phyloP scores from a whole-genome alignment of 352 stramenopile genomes.

The Pythium guiyangense region DNA sequence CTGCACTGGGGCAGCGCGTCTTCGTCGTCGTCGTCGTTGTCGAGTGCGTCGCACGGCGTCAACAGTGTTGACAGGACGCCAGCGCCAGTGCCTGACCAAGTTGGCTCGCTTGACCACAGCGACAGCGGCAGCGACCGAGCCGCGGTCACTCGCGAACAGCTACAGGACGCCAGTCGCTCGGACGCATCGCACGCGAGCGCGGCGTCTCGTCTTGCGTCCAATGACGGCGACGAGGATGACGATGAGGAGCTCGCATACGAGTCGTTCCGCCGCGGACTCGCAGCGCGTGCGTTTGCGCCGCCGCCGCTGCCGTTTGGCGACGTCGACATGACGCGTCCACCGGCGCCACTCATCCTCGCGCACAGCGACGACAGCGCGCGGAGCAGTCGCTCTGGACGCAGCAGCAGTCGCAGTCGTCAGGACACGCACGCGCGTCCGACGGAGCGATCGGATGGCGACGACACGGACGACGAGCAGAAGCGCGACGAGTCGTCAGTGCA shows the following conservation, averaged over 20 bases:
- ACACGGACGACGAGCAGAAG: constrained; percentile 26
- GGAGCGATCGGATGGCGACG: background rate
- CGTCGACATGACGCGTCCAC: constrained; percentile 40
- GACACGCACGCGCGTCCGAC: background rate
- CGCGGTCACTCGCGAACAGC: too few relatives aligned
- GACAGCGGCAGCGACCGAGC: background rate
- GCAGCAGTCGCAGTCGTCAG: constrained; percentile 2
- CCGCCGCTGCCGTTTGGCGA: constrained; percentile 22
- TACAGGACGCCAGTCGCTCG: too few relatives aligned
- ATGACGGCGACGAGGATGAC: constrained; percentile 3
- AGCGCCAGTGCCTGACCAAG: too few relatives aligned
- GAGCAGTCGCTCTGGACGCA: constrained; percentile 5
- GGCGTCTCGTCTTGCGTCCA: background rate
- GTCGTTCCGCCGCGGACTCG: constrained; percentile 7
- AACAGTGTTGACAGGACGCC: background rate
- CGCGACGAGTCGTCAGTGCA: constrained; percentile 8
- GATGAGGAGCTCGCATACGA: constrained; percentile 12
- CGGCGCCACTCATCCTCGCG: constrained; percentile 2
- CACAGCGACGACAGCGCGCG: background rate
- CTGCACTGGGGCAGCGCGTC: constrained; percentile 22
- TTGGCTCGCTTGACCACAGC: too few relatives aligned
- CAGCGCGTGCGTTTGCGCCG: constrained; percentile 22
- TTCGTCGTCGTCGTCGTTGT: constrained; percentile 24
- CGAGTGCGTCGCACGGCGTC: background rate
- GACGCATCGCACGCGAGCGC: background rate